phyloP scores from a whole-genome alignment of 2,329 filamentous ascomycete species.

The Fusarium globosum region DNA sequence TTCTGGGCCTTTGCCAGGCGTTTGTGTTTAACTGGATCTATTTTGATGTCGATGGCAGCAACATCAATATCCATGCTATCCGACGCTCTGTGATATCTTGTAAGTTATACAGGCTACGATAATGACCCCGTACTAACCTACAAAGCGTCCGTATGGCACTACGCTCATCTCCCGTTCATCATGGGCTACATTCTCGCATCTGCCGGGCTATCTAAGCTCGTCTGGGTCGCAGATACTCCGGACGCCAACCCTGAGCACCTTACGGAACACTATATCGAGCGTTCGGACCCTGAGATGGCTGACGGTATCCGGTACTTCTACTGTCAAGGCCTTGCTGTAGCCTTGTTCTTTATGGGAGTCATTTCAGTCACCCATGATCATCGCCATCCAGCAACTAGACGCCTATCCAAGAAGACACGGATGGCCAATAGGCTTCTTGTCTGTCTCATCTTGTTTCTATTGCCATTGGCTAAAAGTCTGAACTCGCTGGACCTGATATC shows the following conservation, averaged over 20 bases:
- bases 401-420: conserved; percentile 62
- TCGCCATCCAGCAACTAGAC: conserved; percentile 60
- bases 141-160: conserved; percentile 63
- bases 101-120: conserved; percentile 38
- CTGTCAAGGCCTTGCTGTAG: conserved; percentile 68
- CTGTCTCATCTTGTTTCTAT: conserved; percentile 63
- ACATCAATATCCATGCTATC: conserved; percentile 70
- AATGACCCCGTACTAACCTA: conserved; percentile 4
- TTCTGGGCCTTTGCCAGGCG: conserved; percentile 67
- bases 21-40: conserved; percentile 73
- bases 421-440: conserved; percentile 62
- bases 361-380: conserved; percentile 68
- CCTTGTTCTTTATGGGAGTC: conserved; percentile 64
- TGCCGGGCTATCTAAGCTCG: conserved; percentile 67
- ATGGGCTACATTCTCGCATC: conserved; percentile 71
- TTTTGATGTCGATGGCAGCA: conserved; percentile 69
- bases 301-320: conserved; percentile 71
- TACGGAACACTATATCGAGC: conserved; percentile 60
- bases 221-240: conserved; percentile 66
- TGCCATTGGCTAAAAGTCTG: conserved; percentile 62
- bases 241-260: conserved; percentile 61
- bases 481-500: conserved; percentile 59
- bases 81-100: conserved; percentile 59
- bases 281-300: conserved; percentile 62
- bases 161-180: conserved; percentile 70